Conservation (phyloP, 2,329 filamentous ascomycete genomes). For the Paracorniculantispora psalliotae region DNA sequence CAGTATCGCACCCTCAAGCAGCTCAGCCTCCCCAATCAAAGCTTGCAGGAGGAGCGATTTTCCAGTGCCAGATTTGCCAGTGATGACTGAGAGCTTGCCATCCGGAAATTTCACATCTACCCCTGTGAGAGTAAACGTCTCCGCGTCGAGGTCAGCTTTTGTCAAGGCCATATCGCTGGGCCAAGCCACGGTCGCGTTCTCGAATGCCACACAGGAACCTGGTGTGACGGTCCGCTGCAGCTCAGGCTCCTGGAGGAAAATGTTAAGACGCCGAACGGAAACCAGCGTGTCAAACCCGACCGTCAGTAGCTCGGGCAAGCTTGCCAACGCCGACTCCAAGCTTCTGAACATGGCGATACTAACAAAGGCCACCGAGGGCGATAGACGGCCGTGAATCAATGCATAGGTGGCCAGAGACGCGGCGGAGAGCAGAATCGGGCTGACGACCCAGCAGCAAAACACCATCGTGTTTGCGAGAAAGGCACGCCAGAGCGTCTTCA, state of each 20-base stretch:
- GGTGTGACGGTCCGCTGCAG: constrained; percentile 50
- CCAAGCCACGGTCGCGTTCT: constrained; percentile 67
- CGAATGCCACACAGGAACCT: constrained; percentile 59
- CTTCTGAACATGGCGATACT: constrained; percentile 68
- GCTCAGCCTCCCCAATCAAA: constrained; percentile 69
- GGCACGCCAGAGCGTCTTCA: constrained; percentile 60
- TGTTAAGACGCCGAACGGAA: constrained; percentile 65
- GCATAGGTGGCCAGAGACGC: constrained; percentile 67
- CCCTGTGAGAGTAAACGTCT: constrained; percentile 60
- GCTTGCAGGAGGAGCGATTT: constrained; percentile 71
- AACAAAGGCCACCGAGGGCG: constrained; percentile 73
- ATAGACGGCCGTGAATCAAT: constrained; percentile 54
- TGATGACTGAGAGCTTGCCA: constrained; percentile 68
- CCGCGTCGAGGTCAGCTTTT: constrained; percentile 33
- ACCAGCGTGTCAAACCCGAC: constrained; percentile 67
- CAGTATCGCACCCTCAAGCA: constrained; percentile 58
- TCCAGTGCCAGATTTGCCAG: constrained; percentile 71
- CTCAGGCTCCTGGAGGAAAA: constrained; percentile 64
- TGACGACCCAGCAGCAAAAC: constrained; percentile 66
- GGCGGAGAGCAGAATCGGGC: constrained; percentile 68
- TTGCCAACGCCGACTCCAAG: constrained; percentile 64
- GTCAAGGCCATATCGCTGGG: constrained; percentile 59
- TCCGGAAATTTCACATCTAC: constrained; percentile 62
- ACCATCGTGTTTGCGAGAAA: constrained; percentile 61
- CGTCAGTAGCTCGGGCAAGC: constrained; percentile 70